Evolutionary conservation across 1,284 basidiomycete genomes (phyloP).

Genomic region (Ceratobasidium sp.): DNA sequence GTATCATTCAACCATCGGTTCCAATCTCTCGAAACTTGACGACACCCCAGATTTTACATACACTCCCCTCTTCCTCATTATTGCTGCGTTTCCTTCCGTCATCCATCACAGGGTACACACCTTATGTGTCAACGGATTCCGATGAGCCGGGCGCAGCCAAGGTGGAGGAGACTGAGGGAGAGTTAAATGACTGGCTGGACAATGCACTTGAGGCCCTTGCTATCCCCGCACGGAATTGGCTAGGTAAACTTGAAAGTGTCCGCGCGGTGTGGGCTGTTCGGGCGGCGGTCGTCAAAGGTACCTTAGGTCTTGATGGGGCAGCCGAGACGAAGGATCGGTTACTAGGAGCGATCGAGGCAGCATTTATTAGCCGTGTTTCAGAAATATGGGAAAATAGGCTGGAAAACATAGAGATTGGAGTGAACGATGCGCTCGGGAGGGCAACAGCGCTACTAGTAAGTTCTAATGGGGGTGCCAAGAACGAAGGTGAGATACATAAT

Average conservation of each 20-base stretch:
- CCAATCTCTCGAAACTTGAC: conserved; percentile 54
- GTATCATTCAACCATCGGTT: conserved; percentile 19
- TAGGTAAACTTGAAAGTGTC: conserved; percentile 61
- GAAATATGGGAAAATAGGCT: conserved; percentile 42
- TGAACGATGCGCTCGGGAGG: conserved; percentile 26
- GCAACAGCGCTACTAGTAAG: neutral
- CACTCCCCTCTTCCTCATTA: conserved; percentile 73
- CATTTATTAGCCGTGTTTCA: conserved; percentile 49
- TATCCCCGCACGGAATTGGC: conserved; percentile 60
- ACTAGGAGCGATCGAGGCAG: conserved; percentile 56
- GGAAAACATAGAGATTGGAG: conserved; percentile 36
- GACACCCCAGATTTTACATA: conserved; percentile 64
- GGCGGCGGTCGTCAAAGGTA: conserved; percentile 54
- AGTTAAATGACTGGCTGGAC: conserved; percentile 64
- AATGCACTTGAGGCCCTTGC: conserved; percentile 58
- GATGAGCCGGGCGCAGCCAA: conserved; percentile 59
- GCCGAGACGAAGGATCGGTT: conserved; percentile 56
- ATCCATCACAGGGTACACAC: conserved; percentile 68
- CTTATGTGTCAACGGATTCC: conserved; percentile 70
- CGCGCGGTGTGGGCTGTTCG: conserved; percentile 63
- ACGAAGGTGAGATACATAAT: conserved; percentile 45
- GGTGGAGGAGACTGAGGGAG: conserved; percentile 54
- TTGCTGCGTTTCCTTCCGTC: conserved; percentile 65
- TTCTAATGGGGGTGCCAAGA: conserved; percentile 14
- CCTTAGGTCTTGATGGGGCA: conserved; percentile 56